Evolutionary conservation across 768 basidiomycete species (phyloP).

Genomic region (Tylopilus cervinicoccineus): DNA sequence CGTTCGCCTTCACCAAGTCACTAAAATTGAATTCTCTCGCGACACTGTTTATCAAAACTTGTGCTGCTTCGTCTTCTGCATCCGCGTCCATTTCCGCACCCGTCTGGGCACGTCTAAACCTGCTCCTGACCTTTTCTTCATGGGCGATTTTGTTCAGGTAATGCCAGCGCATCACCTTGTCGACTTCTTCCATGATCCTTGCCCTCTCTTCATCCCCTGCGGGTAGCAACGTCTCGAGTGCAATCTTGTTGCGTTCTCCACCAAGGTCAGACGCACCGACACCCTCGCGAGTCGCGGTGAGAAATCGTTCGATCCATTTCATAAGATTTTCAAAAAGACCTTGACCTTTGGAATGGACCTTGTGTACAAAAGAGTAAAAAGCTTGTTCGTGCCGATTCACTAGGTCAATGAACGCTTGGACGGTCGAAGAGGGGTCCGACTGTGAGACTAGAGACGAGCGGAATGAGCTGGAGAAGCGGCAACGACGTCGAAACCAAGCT

Average conservation of each 20-base stretch:
- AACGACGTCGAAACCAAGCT: constrained; percentile 30
- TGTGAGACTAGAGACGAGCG: constrained; percentile 55
- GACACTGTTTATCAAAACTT: constrained; percentile 74
- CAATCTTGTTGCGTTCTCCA: constrained; percentile 37
- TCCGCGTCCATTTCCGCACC: constrained; percentile 46
- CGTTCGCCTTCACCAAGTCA: constrained; percentile 74
- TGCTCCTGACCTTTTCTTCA: constrained; percentile 85
- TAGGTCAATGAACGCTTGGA: constrained; percentile 90
- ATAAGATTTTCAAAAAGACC: constrained; percentile 91
- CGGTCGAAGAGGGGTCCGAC: constrained; percentile 79
- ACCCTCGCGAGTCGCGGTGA: constrained; percentile 87
- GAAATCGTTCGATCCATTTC: constrained; percentile 95
- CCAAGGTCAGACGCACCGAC: constrained; percentile 43
- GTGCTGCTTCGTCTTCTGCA: constrained; percentile 76
- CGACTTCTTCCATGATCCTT: constrained; percentile 79
- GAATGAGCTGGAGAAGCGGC: constrained; percentile 1
- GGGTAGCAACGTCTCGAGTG: constrained; percentile 88
- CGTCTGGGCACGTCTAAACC: constrained; percentile 64
- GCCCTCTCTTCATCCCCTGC: constrained; percentile 74
- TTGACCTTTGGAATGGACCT: constrained; percentile 95
- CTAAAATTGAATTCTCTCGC: constrained; percentile 80
- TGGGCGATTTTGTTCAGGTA: constrained; percentile 91
- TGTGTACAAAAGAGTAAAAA: constrained; percentile 97
- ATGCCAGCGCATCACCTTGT: constrained; percentile 87
- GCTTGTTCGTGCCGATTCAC: constrained; percentile 92